Evolutionary conservation across 1,284 basidiomycete species (phyloP), one percentile per base, ranked within the genome.

Genomic region (Xerocomus nothofagi): DNA sequence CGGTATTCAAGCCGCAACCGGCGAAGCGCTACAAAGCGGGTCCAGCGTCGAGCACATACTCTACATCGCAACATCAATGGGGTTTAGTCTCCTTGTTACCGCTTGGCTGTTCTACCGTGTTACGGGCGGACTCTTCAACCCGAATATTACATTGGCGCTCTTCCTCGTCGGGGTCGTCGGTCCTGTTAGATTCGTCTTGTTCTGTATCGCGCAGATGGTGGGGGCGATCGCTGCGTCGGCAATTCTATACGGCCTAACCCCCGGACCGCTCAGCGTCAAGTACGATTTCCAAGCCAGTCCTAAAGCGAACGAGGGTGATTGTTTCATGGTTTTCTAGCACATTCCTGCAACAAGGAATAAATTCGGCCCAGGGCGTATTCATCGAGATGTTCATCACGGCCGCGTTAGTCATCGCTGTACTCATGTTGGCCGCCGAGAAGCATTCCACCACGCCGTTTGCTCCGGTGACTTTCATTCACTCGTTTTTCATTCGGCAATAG

Each of bases 21-120:
- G 56, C 21, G 61, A 69, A 44, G 61, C 60, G 11, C 47, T 61
- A 21, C 49, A 62, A 26, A 65, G 66, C 44, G 59, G 53, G 23
- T 62, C 61, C 45, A 58, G 42, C 39, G 61, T 81, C 44, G 71
- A 75, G 39, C 75, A 74, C 21, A 63, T 74, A 32, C 71, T 82
- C 56, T 87, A 85, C 68, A 79, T 84, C 39, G 76, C 84, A 0
- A 73, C 77, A 1, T 77, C 73, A 38, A 83, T 86, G 73, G 87
- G 87, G 3, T 65, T 90, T 44, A 80, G 80, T 48, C 74, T 91
- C 31, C 74, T 88, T 39, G 78, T 85, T 29, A 80, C 79, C 3
- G 84, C 81, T 6, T 89, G 86, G 82, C 67, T 89, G 29, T 91
- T 90, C 69, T 90, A 81, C 66, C 75, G 88, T 27, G 77, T 85